Evolutionary conservation across 805 yeast species (phyloP).

Genomic region (Maudiozyma serrabonitensis): DNA sequence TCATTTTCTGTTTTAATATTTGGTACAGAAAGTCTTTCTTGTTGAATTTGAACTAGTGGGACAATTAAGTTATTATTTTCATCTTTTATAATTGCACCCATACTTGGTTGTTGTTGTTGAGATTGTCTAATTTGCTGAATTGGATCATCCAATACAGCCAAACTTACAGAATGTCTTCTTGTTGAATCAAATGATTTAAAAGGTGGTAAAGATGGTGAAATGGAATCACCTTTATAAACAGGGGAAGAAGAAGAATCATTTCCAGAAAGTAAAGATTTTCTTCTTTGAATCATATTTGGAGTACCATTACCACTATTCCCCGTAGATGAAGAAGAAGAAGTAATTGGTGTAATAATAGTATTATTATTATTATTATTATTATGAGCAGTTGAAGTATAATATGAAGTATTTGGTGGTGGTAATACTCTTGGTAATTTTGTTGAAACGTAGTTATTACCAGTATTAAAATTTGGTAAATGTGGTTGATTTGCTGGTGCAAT

Average conservation of each 20-base stretch:
- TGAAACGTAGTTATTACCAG: not conserved
- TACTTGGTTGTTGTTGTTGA: not conserved
- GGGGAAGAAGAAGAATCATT: not conserved
- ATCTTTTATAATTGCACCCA: not conserved
- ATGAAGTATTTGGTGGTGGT: conserved; percentile 2
- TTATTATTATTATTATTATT: not conserved
- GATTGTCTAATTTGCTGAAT: not conserved
- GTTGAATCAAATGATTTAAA: not conserved
- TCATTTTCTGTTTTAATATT: too few relatives aligned
- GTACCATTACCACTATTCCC: not conserved
- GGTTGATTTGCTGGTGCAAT: not conserved
- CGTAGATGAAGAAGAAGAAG: not conserved
- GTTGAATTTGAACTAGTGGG: not conserved
- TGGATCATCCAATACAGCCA: not conserved
- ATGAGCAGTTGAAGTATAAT: not conserved
- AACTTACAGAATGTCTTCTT: conserved; percentile 3
- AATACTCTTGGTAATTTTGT: conserved; percentile 4
- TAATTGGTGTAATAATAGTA: not conserved
- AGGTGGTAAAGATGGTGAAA: not conserved
- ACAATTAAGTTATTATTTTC: not conserved
- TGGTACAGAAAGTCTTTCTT: not conserved
- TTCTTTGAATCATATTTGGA: not conserved
- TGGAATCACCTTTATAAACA: not conserved
- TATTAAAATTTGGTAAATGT: not conserved
- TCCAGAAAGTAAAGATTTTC: not conserved